A percentile compares a stretch with the other conserved stretches of the same genome.
These are phyloP conservation scores for Puccinia horiana DNA, from an alignment of 1,284 basidiomycete species.

Conservation along the genomic window DNA sequence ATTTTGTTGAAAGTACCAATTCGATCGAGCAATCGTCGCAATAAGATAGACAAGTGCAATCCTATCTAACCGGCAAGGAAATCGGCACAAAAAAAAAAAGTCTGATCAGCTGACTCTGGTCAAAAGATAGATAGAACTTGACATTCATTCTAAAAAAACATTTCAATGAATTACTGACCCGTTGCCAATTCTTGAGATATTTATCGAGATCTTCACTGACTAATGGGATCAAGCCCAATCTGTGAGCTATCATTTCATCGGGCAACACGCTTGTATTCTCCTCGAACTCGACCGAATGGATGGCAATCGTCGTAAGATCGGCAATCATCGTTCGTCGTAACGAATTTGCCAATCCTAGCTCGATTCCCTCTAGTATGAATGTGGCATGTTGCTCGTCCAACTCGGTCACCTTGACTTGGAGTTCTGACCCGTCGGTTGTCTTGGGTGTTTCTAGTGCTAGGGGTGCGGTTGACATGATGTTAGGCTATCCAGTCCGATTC, in stretches of 20 bases:
- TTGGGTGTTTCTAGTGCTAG: conserved; percentile 38
- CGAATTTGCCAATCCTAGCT: conserved; percentile 88
- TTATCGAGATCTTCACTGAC: conserved; percentile 64
- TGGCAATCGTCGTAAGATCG: conserved; percentile 91
- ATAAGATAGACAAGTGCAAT: conserved; percentile 76
- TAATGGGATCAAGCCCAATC: conserved; percentile 90
- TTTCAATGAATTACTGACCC: conserved; percentile 63
- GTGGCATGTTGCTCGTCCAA: conserved; percentile 45
- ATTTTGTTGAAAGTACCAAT: conserved; percentile 71
- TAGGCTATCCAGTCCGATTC: neutral
- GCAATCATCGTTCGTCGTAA: conserved; percentile 86
- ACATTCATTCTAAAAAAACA: neutral
- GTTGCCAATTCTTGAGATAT: conserved; percentile 77
- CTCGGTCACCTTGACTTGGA: conserved; percentile 48
- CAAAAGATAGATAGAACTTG: conserved; percentile 44
- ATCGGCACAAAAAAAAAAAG: neutral
- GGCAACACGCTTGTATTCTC: conserved; percentile 90
- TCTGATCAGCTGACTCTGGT: conserved; percentile 60
- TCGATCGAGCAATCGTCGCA: conserved; percentile 80
- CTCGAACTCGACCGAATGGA: conserved; percentile 92
- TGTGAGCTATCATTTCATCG: conserved; percentile 96
- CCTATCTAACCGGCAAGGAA: conserved; percentile 56
- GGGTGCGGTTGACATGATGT: conserved; percentile 42
- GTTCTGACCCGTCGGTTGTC: conserved; percentile 45
- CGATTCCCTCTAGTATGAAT: conserved; percentile 88